phyloP scores from a whole-genome alignment of 1,284 basidiomycete species.

The Vanrija humicola region DNA sequence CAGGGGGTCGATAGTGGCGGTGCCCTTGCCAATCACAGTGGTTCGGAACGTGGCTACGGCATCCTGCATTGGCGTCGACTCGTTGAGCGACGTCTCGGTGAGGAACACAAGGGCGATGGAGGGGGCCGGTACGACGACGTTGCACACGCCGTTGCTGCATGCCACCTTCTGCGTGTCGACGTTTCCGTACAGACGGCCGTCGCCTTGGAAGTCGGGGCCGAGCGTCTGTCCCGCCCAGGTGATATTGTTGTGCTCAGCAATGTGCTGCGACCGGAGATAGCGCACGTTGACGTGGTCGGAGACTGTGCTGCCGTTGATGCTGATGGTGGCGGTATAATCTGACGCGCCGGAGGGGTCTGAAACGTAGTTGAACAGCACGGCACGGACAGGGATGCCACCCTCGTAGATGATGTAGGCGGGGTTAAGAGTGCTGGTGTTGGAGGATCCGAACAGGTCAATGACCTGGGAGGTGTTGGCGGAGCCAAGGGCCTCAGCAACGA shows the following conservation, averaged over 20 bases:
- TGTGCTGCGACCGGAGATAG: constrained; percentile 51
- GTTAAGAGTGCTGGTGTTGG: constrained; percentile 50
- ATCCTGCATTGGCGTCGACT: constrained; percentile 42
- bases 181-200: constrained; percentile 59
- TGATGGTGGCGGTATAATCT: constrained; percentile 32
- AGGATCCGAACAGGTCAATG: constrained; percentile 50
- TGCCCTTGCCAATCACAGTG: constrained; percentile 35
- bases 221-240: constrained; percentile 71
- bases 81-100: constrained; percentile 51
- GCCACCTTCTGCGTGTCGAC: constrained; percentile 55
- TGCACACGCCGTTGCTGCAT: constrained; percentile 59
- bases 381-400: constrained; percentile 52
- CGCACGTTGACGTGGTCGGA: constrained; percentile 25
- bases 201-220: constrained; percentile 60
- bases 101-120: constrained; percentile 70
- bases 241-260: constrained; percentile 64
- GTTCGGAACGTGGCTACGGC: constrained; percentile 58
- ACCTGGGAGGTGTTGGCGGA: constrained; percentile 59
- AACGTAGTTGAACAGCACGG: constrained; percentile 65
- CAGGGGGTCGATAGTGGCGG: constrained; percentile 38
- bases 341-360: constrained; percentile 50
- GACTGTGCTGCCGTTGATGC: constrained; percentile 19
- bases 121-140: constrained; percentile 64
- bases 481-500: constrained; percentile 65
- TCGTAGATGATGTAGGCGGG: constrained; percentile 69